Base-by-base conservation (phyloP, 371 early-diverging fungal species). In the Umbelopsis sp. region DNA sequence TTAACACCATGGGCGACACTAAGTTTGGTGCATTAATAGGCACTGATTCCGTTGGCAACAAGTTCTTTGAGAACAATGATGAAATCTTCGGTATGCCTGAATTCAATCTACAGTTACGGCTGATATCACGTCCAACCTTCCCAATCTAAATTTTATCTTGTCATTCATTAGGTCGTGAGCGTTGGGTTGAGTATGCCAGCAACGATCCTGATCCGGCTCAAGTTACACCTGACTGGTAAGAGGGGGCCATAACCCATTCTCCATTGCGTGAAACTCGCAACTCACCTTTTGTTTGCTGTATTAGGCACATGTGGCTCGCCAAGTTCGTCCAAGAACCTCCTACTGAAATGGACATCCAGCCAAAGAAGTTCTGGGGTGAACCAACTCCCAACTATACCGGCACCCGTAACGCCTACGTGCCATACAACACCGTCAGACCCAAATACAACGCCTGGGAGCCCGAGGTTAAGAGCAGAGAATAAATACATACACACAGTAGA, bases 241-340 rank as follows among this genome's bases (percentile, higher is more conserved):
- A 22, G 32, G 12, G 12, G 7, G 7, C 2, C 53, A n/a, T 37
- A 7, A 48, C 18, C 22, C 16, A 50, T n/a, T 37, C 14, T 22
- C 46, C 20, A 48, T 63, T 45, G 14, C 2, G 20, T 16, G 14
- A 1, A 6, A 4, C 20, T 3, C 20, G 18, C 16, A 48, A 48
- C 11, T 48, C 48, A 48, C 45, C 2, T 48, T 48, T 48, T 7
- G 14, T 1, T 18, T 57, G 6, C 29, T 29, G 14, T 8, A 46
- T 65, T 51, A 93, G 94, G 97, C 94, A 96, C 85, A 89, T 91
- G 74, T 97, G 98, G 98, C 83, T 97, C 63, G 91, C 90, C 78
- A 87, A 86, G 69, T 85, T 91, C 70, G 89, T 91, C 52, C 93
- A 96, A 79, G 93, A 92, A 70, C 85, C 92, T n/a, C 97, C 97